Evolutionary conservation across 208 protist genomes (phyloP), one percentile per base, ranked within the genome.

Genomic region (Spironucleus salmonicida): DNA sequence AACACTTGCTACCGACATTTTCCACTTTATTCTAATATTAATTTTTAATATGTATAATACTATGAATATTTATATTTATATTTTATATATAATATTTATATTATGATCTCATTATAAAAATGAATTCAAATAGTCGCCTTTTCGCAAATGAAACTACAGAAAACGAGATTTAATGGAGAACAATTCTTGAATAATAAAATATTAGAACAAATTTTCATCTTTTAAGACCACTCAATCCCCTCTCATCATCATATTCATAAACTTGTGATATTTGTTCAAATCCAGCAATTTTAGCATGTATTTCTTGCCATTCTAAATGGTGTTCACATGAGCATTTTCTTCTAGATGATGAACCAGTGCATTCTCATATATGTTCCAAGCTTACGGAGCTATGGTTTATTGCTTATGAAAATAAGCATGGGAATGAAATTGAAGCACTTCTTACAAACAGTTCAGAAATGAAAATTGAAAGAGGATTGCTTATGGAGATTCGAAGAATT

Each of bases 271-370:
- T 71, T 15, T 71, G 64, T 42, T 15, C 2, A 11, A 40, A 71
- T n/a, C n/a, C 34, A 15, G 64, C 64, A 4, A 71, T 15, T 42
- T 49, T 71, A n/a, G 32, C 13, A n/a, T 71, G 64, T 35, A 42
- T 49, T 9, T 29, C 32, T 30, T 71, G 64, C 40, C 38, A 38
- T 15, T 42, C 30, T 27, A 23, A n/a, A 7, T 71, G 64, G 64
- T 71, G 64, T 35, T 45, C 32, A n/a, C 38, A 71, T 15, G 64
- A 71, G 64, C 64, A 71, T 42, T 71, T 71, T n/a, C 64, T 71
- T 9, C 34, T 71, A n/a, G 64, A 71, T 35, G 26, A n/a, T 26
- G 64, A 71, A 49, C 26, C 30, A 7, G 45, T 71, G 2, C 64
- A 71, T 42, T 11, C 45, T 38, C 27, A 40, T n/a, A 71, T 71